These are phyloP conservation scores for Solanum chacoense DNA, from an alignment of 305 asterid genomes.

Conservation along the genomic window DNA sequence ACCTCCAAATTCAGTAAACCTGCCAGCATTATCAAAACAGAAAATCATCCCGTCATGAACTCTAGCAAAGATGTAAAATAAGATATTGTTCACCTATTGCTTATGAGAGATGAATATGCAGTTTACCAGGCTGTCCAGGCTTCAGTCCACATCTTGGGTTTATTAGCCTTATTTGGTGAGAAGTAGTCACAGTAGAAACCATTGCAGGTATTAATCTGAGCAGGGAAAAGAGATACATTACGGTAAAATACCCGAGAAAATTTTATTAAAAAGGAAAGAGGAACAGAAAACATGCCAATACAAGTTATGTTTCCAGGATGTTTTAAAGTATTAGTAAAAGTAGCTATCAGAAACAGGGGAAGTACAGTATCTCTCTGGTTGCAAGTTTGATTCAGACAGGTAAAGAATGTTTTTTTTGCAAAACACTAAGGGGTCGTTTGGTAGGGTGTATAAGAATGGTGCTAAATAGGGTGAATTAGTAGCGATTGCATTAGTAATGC, in stretches of 20 bases:
- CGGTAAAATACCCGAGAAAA: neutral
- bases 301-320: neutral
- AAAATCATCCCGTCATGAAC: neutral
- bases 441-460: neutral
- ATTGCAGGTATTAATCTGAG: constrained; percentile 95
- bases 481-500: neutral
- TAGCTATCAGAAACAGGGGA: too few species aligned
- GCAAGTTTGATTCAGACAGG: neutral
- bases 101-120: neutral
- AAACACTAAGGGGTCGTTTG: neutral
- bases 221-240: neutral
- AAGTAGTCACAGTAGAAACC: constrained; percentile 95
- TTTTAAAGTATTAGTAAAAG: neutral
- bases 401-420: neutral
- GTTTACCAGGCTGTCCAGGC: constrained; percentile 98
- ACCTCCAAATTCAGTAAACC: constrained; percentile 98
- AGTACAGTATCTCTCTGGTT: neutral
- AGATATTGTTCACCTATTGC: neutral
- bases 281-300: neutral
- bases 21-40: constrained; percentile 8
- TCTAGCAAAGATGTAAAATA: neutral
- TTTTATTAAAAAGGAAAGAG: neutral
- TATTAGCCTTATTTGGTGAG: constrained; percentile 83
- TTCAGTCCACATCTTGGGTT: constrained; percentile 98
- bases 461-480: neutral